Evolutionary conservation across 176 grass and related monocot genomes (phyloP).

Genomic region (maize (Zea mays)): DNA sequence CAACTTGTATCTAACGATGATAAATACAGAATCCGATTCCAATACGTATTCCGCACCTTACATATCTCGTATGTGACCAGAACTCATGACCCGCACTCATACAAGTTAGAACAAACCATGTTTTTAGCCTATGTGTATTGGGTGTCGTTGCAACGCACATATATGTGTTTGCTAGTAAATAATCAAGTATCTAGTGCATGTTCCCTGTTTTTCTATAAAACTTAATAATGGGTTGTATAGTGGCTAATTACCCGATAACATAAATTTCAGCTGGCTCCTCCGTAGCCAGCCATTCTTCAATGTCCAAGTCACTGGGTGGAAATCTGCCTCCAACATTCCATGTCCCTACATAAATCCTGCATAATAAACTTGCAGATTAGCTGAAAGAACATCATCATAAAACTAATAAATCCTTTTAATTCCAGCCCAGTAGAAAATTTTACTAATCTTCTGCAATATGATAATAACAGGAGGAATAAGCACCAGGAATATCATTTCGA

Average conservation of each 20-base stretch:
- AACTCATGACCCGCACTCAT: no score
- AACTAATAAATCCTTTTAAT: slow-evolving; percentile 2
- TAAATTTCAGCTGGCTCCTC: slow-evolving; percentile 79
- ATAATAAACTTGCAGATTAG: slow-evolving; percentile 28
- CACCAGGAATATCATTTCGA: slow-evolving; percentile 16
- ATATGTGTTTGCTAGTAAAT: neutral
- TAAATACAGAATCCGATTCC: no score
- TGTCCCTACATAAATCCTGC: slow-evolving; percentile 70
- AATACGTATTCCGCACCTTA: no score
- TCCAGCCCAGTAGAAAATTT: neutral
- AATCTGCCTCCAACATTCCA: slow-evolving; percentile 84
- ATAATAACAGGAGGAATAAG: slow-evolving; percentile 13
- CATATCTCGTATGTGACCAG: no score
- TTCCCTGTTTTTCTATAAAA: neutral
- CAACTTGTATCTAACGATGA: no score
- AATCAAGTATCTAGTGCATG: neutral
- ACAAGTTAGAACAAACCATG: no score
- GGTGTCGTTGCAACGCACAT: no score
- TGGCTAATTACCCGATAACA: slow-evolving; percentile 65
- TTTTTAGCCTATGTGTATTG: no score
- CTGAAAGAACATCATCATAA: slow-evolving; percentile 19
- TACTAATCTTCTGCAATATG: slow-evolving; percentile 19
- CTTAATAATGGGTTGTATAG: neutral
- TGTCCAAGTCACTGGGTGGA: slow-evolving; percentile 58
- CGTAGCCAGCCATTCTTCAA: slow-evolving; percentile 64